phyloP scores from a whole-genome alignment of 306 rosid species.

The Medicago arabica region DNA sequence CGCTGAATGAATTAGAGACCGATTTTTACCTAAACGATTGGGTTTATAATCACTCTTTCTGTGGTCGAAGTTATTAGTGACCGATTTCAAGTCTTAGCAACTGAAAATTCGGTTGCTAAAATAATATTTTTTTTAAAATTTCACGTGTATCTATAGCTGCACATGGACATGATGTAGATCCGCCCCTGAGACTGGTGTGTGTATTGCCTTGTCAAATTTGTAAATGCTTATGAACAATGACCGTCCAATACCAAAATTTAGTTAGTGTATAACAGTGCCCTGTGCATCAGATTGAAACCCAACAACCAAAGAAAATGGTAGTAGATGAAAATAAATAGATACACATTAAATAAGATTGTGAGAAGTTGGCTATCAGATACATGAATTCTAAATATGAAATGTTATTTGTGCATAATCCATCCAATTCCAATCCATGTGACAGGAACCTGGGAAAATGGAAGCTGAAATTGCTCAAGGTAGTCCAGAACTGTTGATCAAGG shows the following conservation, averaged over 20 bases:
- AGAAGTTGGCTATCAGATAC: no score
- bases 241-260: neutral
- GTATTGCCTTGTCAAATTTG: neutral
- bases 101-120: no score
- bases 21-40: no score
- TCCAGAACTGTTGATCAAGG: constrained; percentile 16
- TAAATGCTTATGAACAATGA: neutral
- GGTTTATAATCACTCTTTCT: no score
- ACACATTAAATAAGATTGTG: neutral
- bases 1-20: no score
- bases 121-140: no score
- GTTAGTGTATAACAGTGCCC: neutral
- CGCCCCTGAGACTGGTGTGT: neutral
- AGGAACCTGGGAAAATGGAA: constrained; percentile 43
- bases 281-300: neutral
- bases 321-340: neutral
- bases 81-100: no score
- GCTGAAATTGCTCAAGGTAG: constrained; percentile 28
- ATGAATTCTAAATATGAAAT: no score
- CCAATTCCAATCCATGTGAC: neutral
- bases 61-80: no score
- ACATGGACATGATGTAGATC: no score
- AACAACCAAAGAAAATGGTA: neutral
- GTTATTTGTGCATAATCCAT: no score
- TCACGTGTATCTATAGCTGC: no score